phyloP scores from a whole-genome alignment of 768 basidiomycete species.

The Pulveroboletus sp. region DNA sequence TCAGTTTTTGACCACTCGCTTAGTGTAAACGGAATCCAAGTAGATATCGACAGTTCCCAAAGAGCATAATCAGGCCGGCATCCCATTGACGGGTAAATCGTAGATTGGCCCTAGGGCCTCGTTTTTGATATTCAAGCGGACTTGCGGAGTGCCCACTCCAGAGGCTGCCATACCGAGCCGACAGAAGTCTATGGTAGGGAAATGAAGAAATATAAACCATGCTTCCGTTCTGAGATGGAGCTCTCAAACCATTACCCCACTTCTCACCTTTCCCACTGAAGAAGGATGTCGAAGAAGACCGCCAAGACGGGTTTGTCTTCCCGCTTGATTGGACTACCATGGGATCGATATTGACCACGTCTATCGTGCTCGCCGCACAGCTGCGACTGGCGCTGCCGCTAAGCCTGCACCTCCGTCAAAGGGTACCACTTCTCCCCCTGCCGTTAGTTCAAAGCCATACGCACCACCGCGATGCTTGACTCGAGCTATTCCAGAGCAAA shows the following conservation, averaged over 20 bases:
- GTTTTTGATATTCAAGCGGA: constrained; percentile 4
- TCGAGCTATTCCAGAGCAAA: constrained; percentile 17
- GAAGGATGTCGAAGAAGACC: constrained; percentile 22
- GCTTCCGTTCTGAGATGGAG: not conserved
- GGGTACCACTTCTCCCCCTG: constrained; percentile 12
- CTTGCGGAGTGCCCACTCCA: constrained; percentile 1
- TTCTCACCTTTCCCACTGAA: constrained; percentile 5
- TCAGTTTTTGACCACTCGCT: constrained; percentile 4
- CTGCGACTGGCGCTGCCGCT: constrained; percentile 4
- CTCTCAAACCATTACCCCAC: not conserved
- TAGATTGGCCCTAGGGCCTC: not conserved
- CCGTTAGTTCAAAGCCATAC: constrained; percentile 6
- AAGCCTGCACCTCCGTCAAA: constrained; percentile 23
- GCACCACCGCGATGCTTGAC: not conserved
- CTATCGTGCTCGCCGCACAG: constrained; percentile 7
- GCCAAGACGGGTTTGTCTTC: constrained; percentile 21
- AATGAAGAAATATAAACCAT: constrained; percentile 18
- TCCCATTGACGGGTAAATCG: constrained; percentile 7
- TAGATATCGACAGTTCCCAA: constrained; percentile 3
- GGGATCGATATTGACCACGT: constrained; percentile 4
- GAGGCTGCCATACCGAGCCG: constrained; percentile 12
- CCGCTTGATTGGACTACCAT: constrained; percentile 10
- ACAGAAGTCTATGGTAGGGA: constrained; percentile 29
- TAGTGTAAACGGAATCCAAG: not conserved
- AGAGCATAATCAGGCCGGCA: constrained; percentile 2